phyloP scores from a whole-genome alignment of 2,329 filamentous ascomycete genomes.

The Aspergillus tubingensis region DNA sequence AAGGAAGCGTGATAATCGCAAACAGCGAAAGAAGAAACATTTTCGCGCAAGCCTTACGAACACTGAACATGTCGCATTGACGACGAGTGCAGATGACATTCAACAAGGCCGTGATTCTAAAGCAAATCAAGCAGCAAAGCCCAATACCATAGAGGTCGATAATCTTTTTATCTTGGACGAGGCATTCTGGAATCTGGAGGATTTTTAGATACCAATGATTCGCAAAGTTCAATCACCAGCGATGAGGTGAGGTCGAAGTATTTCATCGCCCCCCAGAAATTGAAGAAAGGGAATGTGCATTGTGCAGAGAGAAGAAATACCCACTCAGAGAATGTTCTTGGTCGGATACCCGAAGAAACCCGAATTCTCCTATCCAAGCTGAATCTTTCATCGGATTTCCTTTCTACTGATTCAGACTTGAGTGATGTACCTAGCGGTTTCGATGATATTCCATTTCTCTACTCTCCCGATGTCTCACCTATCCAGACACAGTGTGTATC shows the following conservation, averaged over 20 bases:
- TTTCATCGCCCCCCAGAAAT: slow-evolving; percentile 20
- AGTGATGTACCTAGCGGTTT: slow-evolving; percentile 39
- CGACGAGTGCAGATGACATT: background rate
- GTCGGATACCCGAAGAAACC: slow-evolving; percentile 18
- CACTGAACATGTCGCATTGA: background rate
- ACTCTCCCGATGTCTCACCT: background rate
- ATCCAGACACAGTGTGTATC: background rate
- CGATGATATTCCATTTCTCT: background rate
- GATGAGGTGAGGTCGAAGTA: slow-evolving; percentile 45
- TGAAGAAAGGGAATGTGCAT: background rate
- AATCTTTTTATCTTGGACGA: slow-evolving; percentile 1
- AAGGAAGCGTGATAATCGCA: background rate
- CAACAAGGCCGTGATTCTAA: background rate
- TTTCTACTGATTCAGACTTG: slow-evolving; percentile 38
- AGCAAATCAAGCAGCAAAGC: background rate
- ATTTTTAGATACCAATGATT: slow-evolving; percentile 46
- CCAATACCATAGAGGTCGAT: background rate
- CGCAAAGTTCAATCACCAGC: slow-evolving; percentile 36
- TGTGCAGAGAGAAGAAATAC: background rate
- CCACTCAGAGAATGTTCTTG: background rate
- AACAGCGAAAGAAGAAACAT: background rate
- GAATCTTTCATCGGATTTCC: slow-evolving; percentile 19
- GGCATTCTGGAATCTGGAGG: slow-evolving; percentile 28
- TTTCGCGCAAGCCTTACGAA: background rate
- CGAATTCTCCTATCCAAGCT: slow-evolving; percentile 17